Evolutionary conservation across 2,329 filamentous ascomycete genomes (phyloP).

Genomic region (Chrysoporthe cubensis): DNA sequence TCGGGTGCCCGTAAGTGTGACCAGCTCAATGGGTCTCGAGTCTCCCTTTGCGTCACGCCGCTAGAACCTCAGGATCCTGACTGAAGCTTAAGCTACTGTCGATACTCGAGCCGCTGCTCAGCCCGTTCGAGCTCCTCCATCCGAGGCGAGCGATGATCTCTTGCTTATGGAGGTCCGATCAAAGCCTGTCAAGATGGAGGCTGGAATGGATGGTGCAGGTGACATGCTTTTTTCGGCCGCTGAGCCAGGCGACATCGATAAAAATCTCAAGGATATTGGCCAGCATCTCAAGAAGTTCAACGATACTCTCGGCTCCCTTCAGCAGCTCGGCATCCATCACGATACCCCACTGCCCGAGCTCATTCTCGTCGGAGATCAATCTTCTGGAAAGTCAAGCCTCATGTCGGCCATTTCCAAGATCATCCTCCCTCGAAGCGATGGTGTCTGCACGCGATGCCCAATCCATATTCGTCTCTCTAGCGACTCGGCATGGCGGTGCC

Average conservation of each 20-base stretch:
- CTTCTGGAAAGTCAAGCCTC: slow-evolving; percentile 76
- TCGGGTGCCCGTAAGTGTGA: slow-evolving; percentile 35
- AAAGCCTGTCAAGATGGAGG: slow-evolving; percentile 22
- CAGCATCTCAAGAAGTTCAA: slow-evolving; percentile 68
- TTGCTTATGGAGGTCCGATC: slow-evolving; percentile 37
- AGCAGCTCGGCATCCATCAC: slow-evolving; percentile 73
- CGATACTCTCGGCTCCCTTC: slow-evolving; percentile 68
- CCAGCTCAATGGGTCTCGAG: not conserved
- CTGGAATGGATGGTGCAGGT: slow-evolving; percentile 27
- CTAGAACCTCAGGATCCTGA: not conserved
- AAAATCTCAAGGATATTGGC: slow-evolving; percentile 58
- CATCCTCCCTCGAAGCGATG: slow-evolving; percentile 69
- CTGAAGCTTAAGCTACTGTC: slow-evolving; percentile 35
- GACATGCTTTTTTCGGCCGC: slow-evolving; percentile 31
- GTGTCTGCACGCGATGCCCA: slow-evolving; percentile 80
- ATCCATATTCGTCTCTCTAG: slow-evolving; percentile 75
- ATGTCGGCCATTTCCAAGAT: slow-evolving; percentile 71
- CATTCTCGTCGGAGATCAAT: slow-evolving; percentile 84
- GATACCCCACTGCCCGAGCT: slow-evolving; percentile 76
- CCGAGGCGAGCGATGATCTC: slow-evolving; percentile 32
- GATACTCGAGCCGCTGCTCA: slow-evolving; percentile 31
- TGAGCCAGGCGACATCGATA: slow-evolving; percentile 36
- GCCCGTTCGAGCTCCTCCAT: slow-evolving; percentile 6
- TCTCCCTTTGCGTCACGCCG: not conserved
- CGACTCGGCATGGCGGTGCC: slow-evolving; percentile 67